These are phyloP conservation scores for Olyra latifolia DNA, from an alignment of 176 grass and related monocot genomes.

Conservation along the genomic window DNA sequence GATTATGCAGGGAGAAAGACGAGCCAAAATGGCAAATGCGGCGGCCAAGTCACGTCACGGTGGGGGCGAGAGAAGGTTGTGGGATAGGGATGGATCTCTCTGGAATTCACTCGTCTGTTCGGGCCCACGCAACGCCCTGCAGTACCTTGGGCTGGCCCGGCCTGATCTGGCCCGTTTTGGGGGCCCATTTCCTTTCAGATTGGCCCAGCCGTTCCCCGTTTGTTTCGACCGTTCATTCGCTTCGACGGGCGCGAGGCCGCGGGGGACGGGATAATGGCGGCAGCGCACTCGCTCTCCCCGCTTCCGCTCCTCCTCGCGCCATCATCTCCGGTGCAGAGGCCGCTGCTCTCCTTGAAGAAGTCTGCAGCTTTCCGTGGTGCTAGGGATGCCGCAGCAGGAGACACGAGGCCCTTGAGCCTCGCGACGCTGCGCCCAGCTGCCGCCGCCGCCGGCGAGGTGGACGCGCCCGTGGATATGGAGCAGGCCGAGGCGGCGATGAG, in stretches of 20 bases:
- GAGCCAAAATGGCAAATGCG: not conserved
- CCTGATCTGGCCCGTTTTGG: not conserved
- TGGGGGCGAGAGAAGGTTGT: not conserved
- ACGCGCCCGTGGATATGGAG: constrained; percentile 25
- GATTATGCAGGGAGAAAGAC: not conserved
- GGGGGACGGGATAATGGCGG: constrained; percentile 48
- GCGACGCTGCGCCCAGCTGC: constrained; percentile 17
- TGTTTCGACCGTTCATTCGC: constrained; percentile 40
- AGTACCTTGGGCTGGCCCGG: not conserved
- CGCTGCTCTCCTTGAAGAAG: not conserved
- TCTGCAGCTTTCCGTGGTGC: not conserved
- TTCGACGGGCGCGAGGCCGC: constrained; percentile 26
- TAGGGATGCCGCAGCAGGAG: not conserved
- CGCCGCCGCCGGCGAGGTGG: constrained; percentile 27
- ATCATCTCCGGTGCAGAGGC: not conserved
- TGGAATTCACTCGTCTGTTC: constrained; percentile 29
- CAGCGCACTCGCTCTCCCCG: constrained; percentile 20
- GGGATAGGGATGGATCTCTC: constrained; percentile 41
- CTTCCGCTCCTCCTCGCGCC: constrained; percentile 29
- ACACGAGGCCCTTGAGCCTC: constrained; percentile 12
- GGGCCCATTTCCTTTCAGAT: not conserved
- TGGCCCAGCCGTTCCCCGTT: constrained; percentile 23
- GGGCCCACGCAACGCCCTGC: not conserved
- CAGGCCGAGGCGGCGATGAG: constrained; percentile 43
- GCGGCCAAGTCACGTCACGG: constrained; percentile 10